A percentile compares a stretch with the other conserved stretches of the same genome.
Conservation (phyloP, 2,329 filamentous ascomycete genomes). For the Tolypocladium paradoxum region DNA sequence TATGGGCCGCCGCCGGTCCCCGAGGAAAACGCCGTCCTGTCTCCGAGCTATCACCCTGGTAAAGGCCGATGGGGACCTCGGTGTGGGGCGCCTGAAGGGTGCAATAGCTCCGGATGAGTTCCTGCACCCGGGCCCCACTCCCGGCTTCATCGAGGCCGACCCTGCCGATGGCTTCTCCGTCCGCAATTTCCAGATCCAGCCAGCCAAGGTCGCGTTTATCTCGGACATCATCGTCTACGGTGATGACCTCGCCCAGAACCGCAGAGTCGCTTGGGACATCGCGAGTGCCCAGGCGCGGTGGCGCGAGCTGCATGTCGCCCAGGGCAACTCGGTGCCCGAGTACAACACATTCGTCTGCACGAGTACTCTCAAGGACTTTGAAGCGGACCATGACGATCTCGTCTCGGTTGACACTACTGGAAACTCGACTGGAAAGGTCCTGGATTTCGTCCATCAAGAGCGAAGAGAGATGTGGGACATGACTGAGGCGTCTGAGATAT, state of each 20-base stretch:
- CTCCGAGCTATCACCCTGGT: conserved; percentile 75
- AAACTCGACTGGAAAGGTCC: conserved; percentile 60
- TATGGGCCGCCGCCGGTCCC: conserved; percentile 59
- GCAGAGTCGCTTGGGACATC: conserved; percentile 57
- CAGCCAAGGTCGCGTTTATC: conserved; percentile 73
- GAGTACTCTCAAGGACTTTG: conserved; percentile 59
- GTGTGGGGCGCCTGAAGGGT: conserved; percentile 68
- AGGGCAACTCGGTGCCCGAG: conserved; percentile 42
- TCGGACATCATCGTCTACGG: conserved; percentile 93
- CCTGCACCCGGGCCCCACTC: conserved; percentile 38
- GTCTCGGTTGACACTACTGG: conserved; percentile 67
- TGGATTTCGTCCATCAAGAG: conserved; percentile 88
- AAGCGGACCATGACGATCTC: conserved; percentile 56
- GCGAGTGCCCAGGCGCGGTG: conserved; percentile 68
- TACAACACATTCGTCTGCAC: conserved; percentile 79
- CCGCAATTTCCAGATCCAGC: conserved; percentile 93
- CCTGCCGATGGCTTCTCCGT: conserved; percentile 88
- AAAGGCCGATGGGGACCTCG: conserved; percentile 77
- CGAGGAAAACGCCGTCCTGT: conserved; percentile 59
- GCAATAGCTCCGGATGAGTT: conserved; percentile 77
- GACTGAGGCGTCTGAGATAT: conserved; percentile 82
- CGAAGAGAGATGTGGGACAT: conserved; percentile 86
- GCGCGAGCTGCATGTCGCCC: conserved; percentile 52
- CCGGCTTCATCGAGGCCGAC: conserved; percentile 71
- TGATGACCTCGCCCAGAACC: conserved; percentile 50